phyloP scores from a whole-genome alignment of 192 early-diverging fungal species.

The Gamsiella multidivaricata region DNA sequence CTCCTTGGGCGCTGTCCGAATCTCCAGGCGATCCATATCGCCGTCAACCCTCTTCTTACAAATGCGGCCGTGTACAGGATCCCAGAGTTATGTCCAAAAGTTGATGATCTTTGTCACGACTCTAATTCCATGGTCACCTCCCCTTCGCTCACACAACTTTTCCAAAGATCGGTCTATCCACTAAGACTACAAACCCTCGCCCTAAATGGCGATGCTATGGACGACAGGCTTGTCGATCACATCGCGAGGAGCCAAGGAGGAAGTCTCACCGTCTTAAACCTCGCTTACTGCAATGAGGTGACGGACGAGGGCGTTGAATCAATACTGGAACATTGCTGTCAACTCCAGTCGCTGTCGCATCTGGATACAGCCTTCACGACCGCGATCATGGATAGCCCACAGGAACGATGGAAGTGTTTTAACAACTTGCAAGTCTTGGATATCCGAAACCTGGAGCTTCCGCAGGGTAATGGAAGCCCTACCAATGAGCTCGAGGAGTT shows the following conservation, averaged over 20 bases:
- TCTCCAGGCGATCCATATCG: background rate
- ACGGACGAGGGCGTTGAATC: background rate
- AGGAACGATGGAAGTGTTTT: conserved; percentile 12
- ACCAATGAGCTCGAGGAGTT: background rate
- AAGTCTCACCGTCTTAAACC: background rate
- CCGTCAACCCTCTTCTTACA: background rate
- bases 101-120: background rate
- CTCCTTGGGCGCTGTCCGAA: background rate
- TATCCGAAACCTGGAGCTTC: background rate
- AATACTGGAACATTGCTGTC: background rate
- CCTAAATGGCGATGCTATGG: background rate
- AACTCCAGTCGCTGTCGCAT: background rate
- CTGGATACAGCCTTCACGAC: background rate
- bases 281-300: background rate
- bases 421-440: background rate
- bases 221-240: background rate
- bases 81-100: background rate
- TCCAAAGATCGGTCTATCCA: background rate
- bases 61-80: background rate
- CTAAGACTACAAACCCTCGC: background rate
- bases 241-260: background rate
- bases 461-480: background rate
- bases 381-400: conserved; percentile 2
- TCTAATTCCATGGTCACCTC: no score
- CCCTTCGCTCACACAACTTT: background rate